Evolutionary conservation across 1,284 basidiomycete species (phyloP), one percentile per base, ranked within the genome.

Genomic region (Erythrobasidium hasegawianum): DNA sequence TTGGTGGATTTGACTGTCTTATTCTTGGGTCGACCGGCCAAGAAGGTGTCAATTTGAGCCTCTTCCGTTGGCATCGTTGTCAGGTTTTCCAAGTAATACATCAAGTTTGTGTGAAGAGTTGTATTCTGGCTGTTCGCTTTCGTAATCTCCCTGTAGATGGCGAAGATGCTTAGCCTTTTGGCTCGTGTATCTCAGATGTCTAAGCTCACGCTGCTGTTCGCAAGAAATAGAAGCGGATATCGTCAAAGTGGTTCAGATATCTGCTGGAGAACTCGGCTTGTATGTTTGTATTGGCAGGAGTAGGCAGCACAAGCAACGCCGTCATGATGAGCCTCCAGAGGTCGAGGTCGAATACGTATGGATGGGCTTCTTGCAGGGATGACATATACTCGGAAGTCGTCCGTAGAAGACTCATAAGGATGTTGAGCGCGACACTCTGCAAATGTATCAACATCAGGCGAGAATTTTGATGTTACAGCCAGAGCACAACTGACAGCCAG

Each of bases 211-310:
- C 24, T 27, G 43, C n/a, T 3, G 52, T 45, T 20, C 57, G 57
- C 45, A 97, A 83, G 79, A 96, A 96, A 77, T 89, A 90, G 87
- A 89, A 96, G 66, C 94, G 85, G 27, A 97, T 81, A 76, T 94
- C 90, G 75, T 94, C 80, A 57, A 71, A 71, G 0, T 88, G 84
- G 70, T 85, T 85, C 68, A 90, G 81, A 85, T 86, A 90, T 10
- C 81, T 84, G 41, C 84, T 82, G 66, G 85, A 78, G 74, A 90
- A 89, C 26, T 81, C 76, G 57, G 58, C 53, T 53, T 66, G 70
- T 59, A 75, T 67, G 14, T 85, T 80, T 22, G 83, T 78, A 9
- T 90, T 85, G 70, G 88, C 86, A 2, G 60, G 50, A n/a, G 79
- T 57, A 54, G 85, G 81, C 49, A 43, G 52, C n/a, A n/a, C 16